Evolutionary conservation across 768 basidiomycete genomes (phyloP).

Genomic region (Collybiopsis confluens): DNA sequence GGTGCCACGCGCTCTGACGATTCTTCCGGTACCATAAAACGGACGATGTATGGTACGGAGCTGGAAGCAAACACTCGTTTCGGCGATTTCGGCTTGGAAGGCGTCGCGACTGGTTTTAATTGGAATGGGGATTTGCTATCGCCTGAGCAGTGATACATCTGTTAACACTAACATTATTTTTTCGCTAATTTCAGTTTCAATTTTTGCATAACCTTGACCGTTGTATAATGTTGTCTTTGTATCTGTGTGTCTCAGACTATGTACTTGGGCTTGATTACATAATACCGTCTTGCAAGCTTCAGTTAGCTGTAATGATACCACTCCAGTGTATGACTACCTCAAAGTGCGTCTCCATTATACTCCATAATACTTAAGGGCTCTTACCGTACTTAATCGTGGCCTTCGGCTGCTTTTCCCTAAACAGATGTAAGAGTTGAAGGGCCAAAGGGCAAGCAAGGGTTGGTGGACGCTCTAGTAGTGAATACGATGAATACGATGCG

Average conservation of each 20-base stretch:
- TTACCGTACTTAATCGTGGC: too few relatives aligned
- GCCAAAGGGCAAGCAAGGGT: too few relatives aligned
- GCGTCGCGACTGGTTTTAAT: slow-evolving; percentile 75
- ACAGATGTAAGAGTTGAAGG: too few relatives aligned
- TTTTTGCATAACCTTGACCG: slow-evolving; percentile 1
- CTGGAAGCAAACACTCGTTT: slow-evolving; percentile 79
- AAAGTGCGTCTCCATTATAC: too few relatives aligned
- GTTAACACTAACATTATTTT: not conserved
- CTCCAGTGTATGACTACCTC: too few relatives aligned
- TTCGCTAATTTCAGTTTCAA: too few relatives aligned
- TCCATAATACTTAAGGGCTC: too few relatives aligned
- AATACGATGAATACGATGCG: not conserved
- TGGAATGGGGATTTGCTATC: slow-evolving; percentile 23
- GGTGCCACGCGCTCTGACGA: slow-evolving; percentile 21
- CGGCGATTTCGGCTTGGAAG: slow-evolving; percentile 79
- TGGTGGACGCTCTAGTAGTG: too few relatives aligned
- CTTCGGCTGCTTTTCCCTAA: too few relatives aligned
- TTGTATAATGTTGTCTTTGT: slow-evolving; percentile 4
- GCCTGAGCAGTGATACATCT: not conserved
- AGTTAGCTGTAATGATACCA: too few relatives aligned
- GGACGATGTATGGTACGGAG: slow-evolving; percentile 84
- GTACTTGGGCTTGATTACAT: too few relatives aligned
- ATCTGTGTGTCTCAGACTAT: not conserved
- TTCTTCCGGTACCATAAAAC: slow-evolving; percentile 38
- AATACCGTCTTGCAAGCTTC: too few relatives aligned